Evolutionary conservation across 169 alveolate genomes (phyloP).

Genomic region (Babesia ovis): DNA sequence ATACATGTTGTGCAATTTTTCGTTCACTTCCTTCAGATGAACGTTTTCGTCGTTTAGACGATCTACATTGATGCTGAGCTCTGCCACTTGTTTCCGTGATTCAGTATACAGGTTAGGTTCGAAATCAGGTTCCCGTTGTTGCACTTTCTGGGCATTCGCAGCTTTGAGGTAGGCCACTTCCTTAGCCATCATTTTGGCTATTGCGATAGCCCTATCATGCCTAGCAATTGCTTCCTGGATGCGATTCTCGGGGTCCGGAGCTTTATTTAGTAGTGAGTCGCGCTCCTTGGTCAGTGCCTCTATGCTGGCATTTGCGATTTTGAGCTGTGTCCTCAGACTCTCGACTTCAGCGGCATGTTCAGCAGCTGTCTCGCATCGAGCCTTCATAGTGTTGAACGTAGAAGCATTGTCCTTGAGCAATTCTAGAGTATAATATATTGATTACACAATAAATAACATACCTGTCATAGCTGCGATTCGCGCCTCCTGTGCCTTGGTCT

Average conservation of each 20-base stretch:
- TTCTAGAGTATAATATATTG: constrained; percentile 1
- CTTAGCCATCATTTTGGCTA: constrained; percentile 58
- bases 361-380: constrained; percentile 32
- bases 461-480: constrained; percentile 42
- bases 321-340: constrained; percentile 26
- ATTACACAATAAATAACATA: not conserved
- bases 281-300: constrained; percentile 49
- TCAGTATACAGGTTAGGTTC: not conserved
- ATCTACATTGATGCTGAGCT: constrained; percentile 27
- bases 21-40: constrained; percentile 60
- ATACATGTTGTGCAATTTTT: constrained; percentile 59
- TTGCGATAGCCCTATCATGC: constrained; percentile 60
- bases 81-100: constrained; percentile 1
- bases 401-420: constrained; percentile 47
- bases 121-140: not conserved
- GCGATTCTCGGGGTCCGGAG: constrained; percentile 31
- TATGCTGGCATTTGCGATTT: constrained; percentile 30
- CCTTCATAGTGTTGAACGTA: constrained; percentile 58
- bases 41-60: constrained; percentile 57
- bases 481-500: constrained; percentile 45
- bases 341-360: constrained; percentile 38
- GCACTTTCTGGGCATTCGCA: not conserved
- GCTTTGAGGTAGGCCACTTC: constrained; percentile 2
- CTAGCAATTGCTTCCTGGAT: constrained; percentile 46
- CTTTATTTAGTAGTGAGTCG: constrained; percentile 3